Conservation (phyloP, 768 basidiomycete genomes). For the Suillus sp. region DNA sequence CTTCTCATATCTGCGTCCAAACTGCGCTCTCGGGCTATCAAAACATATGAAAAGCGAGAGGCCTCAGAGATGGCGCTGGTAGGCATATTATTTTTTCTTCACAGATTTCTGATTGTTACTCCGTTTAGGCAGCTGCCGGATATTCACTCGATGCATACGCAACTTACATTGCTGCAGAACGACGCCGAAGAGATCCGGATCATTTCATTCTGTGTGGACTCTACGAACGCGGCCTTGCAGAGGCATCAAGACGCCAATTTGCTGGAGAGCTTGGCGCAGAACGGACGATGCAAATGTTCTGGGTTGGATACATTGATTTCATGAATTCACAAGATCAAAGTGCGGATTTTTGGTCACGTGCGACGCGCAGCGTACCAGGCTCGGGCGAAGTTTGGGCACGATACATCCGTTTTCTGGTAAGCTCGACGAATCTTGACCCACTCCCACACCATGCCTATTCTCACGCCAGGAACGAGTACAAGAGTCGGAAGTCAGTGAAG, state of each 20-base stretch:
- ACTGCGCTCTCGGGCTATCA: slow-evolving; percentile 58
- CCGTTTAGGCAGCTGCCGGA: slow-evolving; percentile 17
- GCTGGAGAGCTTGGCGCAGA: slow-evolving; percentile 57
- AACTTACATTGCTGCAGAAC: slow-evolving; percentile 64
- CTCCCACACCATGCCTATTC: slow-evolving; percentile 1
- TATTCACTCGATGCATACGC: slow-evolving; percentile 61
- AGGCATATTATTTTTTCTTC: slow-evolving; percentile 19
- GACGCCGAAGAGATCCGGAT: slow-evolving; percentile 60
- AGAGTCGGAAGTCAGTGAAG: slow-evolving; percentile 5
- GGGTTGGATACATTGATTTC: slow-evolving; percentile 73
- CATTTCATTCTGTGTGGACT: slow-evolving; percentile 55
- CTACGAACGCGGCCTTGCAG: slow-evolving; percentile 76
- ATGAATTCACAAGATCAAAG: slow-evolving; percentile 42
- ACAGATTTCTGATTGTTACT: slow-evolving; percentile 19
- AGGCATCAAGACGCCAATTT: slow-evolving; percentile 64
- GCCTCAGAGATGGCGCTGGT: slow-evolving; percentile 62
- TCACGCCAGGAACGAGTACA: slow-evolving; percentile 25
- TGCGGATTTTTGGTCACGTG: slow-evolving; percentile 40
- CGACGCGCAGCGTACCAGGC: slow-evolving; percentile 70
- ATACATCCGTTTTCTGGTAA: slow-evolving; percentile 71
- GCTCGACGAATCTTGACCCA: slow-evolving; percentile 18
- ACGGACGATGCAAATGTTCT: slow-evolving; percentile 61
- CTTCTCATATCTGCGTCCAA: slow-evolving; percentile 80
- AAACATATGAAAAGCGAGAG: slow-evolving; percentile 66
- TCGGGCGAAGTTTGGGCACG: slow-evolving; percentile 80